A percentile compares a stretch with the other conserved stretches of the same genome.
Conservation (phyloP, 2,329 filamentous ascomycete species). For the Xylariaceae sp. region DNA sequence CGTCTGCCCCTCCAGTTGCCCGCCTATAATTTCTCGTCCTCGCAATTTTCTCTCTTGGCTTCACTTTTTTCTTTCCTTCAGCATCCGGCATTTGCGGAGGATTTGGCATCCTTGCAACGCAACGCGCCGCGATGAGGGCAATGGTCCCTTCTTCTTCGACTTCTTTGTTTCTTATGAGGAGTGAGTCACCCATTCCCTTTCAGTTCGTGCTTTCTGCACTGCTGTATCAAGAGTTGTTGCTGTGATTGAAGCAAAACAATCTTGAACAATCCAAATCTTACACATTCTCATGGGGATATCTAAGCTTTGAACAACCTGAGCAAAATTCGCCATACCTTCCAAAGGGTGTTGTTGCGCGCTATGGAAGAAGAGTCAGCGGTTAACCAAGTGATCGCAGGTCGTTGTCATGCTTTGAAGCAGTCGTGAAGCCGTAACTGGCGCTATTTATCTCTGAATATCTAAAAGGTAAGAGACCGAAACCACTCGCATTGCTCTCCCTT, state of each 20-base stretch:
- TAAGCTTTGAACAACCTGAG: slow-evolving; percentile 52
- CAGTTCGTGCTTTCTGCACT: not conserved
- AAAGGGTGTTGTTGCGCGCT: not conserved
- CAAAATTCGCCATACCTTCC: slow-evolving; percentile 29
- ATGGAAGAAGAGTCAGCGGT: not conserved
- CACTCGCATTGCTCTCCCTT: not conserved
- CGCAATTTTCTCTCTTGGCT: slow-evolving; percentile 1
- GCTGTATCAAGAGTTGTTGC: slow-evolving; percentile 32
- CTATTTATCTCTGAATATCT: not conserved
- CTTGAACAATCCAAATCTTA: slow-evolving; percentile 61
- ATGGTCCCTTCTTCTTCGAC: slow-evolving; percentile 2
- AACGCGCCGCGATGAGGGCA: not conserved
- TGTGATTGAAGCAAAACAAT: slow-evolving; percentile 39
- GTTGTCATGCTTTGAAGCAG: not conserved
- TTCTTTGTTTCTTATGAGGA: not conserved
- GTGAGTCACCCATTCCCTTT: slow-evolving; percentile 1
- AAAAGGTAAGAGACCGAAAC: slow-evolving; percentile 15
- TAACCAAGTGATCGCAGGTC: slow-evolving; percentile 17
- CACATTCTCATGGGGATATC: slow-evolving; percentile 51
- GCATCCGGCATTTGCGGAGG: not conserved
- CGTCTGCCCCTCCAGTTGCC: not conserved
- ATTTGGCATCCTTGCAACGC: not conserved
- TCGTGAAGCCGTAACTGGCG: not conserved
- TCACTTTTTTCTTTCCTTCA: slow-evolving; percentile 7
- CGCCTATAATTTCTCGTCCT: slow-evolving; percentile 13